Base-by-base conservation (phyloP, 495 filamentous ascomycete species). In the Aspergillus homomorphus region DNA sequence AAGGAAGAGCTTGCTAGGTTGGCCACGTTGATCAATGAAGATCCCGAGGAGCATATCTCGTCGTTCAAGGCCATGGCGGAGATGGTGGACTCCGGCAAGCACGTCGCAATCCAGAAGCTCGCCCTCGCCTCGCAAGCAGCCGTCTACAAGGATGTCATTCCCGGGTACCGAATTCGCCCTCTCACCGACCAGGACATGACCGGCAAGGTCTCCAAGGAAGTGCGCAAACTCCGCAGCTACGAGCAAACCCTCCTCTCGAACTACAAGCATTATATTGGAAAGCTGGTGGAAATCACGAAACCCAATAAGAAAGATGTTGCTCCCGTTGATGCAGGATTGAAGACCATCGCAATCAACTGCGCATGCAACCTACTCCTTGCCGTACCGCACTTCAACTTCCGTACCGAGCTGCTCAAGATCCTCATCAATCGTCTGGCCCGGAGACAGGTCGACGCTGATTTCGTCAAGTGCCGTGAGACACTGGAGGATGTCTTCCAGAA, bases 331-430 rank as follows among this genome's bases (percentile, higher is more conserved):
- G 58, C 72, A 45, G 58, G 73, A 41, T 64, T 94, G 53, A 78
- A 84, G 45, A 86, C 77, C 53, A 77, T 96, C 15, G 94, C 94
- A 2, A 88, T 96, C 51, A 85, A 82, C 18, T 98, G 95, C 69
- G 89, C 88, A 8, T 93, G 90, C 67, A 85, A 77, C 26, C 80
- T 98, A 18, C 75, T 98, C 30, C 76, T 83, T 14, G 76, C 85
- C 1, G 90, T 96, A 5, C 90, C 94, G 12, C 95, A 98, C 75
- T 98, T 98, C 83, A 98, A 98, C 74, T 96, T 94, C 72, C 83
- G 95, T 8, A 79, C 77, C 26, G 95, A 98, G 28, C 76, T 98
- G 24, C 71, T 98, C 41, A 89, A 89, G 74, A 91, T 98, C 43
- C 66, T 98, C 30, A 84, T 96, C 33, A 86, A 87, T 61, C 92